Evolutionary conservation across 1,139 yeast species (phyloP).

Genomic region (Lodderomyces orthopsilosis): DNA sequence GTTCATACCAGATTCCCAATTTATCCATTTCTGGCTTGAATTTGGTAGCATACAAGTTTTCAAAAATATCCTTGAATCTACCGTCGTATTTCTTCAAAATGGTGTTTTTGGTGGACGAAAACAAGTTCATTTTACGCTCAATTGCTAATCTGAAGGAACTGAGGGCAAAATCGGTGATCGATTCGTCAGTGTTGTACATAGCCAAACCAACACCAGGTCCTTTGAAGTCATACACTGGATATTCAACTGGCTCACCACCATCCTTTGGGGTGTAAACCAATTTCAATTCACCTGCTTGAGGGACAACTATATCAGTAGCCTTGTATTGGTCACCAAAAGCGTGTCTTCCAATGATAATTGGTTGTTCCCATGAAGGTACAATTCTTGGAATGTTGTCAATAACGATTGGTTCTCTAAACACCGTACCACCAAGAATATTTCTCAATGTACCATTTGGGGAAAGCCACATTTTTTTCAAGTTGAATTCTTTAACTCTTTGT

Average conservation of each 20-base stretch:
- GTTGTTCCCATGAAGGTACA: slow-evolving; percentile 91
- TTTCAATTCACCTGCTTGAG: slow-evolving; percentile 76
- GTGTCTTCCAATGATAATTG: slow-evolving; percentile 94
- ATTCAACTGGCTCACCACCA: slow-evolving; percentile 56
- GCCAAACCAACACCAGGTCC: slow-evolving; percentile 85
- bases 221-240: slow-evolving; percentile 68
- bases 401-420: slow-evolving; percentile 94
- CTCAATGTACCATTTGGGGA: slow-evolving; percentile 97
- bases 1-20: slow-evolving; percentile 89
- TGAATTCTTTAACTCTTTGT: slow-evolving; percentile 86
- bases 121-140: slow-evolving; percentile 72
- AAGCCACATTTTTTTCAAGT: slow-evolving; percentile 92
- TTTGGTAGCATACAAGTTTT: slow-evolving; percentile 66
- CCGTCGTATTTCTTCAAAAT: slow-evolving; percentile 93
- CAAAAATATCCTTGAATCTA: slow-evolving; percentile 89
- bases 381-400: slow-evolving; percentile 85
- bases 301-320: slow-evolving; percentile 81
- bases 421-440: slow-evolving; percentile 93
- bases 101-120: slow-evolving; percentile 89
- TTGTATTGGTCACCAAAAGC: slow-evolving; percentile 97
- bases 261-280: slow-evolving; percentile 77
- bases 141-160: slow-evolving; percentile 89
- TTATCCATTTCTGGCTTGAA: slow-evolving; percentile 72
- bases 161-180: slow-evolving; percentile 86
- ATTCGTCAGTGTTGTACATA: slow-evolving; percentile 94